phyloP scores from a whole-genome alignment of 2,329 filamentous ascomycete genomes.

The Neopestalotiopsis sp. region DNA sequence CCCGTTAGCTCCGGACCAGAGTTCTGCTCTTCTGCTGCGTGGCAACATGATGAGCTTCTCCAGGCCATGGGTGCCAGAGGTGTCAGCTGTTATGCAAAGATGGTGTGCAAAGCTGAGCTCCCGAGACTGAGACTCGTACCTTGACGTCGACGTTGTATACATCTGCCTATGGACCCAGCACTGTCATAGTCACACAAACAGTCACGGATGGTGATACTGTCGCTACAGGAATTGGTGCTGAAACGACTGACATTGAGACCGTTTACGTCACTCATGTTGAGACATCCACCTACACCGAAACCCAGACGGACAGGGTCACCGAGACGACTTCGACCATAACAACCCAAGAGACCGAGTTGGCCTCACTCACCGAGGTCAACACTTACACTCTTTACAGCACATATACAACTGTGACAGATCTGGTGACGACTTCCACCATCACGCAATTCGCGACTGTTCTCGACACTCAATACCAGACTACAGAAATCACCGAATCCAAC shows the following conservation, averaged over 20 bases:
- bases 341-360: background rate
- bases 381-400: background rate
- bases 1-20: background rate
- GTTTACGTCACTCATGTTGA: background rate
- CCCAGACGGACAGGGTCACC: background rate
- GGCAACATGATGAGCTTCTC: background rate
- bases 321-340: background rate
- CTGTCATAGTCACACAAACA: background rate
- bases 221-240: background rate
- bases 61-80: background rate
- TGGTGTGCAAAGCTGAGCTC: background rate
- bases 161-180: background rate
- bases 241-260: background rate
- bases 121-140: background rate
- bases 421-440: background rate
- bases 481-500: background rate
- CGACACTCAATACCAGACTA: background rate
- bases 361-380: background rate
- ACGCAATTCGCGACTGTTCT: background rate
- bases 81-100: background rate
- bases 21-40: background rate
- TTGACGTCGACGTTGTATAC: background rate
- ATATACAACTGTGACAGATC: background rate
- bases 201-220: background rate
- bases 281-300: background rate